Evolutionary conservation across 23 red algal species (phyloP).

Genomic region (Gracilaria caudata): DNA sequence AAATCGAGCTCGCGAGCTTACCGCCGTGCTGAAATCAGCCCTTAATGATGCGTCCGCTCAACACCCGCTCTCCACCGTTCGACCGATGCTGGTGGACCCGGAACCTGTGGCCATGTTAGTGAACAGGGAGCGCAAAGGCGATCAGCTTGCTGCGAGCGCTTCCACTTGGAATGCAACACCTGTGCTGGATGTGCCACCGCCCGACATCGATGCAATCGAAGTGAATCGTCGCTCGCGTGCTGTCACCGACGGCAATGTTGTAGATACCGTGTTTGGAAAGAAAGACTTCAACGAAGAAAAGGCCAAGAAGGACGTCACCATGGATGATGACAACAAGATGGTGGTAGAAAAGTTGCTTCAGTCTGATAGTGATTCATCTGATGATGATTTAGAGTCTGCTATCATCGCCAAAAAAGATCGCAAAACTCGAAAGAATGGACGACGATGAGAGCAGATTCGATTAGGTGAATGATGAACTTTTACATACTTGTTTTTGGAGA

Average conservation of each 20-base stretch:
- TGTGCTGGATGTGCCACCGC: constrained; percentile 19
- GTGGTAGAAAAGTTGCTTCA: constrained; percentile 5
- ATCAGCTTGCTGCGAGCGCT: background rate
- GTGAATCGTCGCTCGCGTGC: background rate
- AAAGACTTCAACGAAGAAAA: background rate
- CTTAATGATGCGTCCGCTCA: constrained; percentile 45
- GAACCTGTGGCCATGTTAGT: constrained; percentile 33
- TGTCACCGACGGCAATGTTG: background rate
- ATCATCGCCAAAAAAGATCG: constrained; percentile 19
- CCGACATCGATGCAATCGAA: constrained; percentile 16
- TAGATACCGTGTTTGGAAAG: background rate
- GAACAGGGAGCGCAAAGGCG: background rate
- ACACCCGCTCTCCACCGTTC: constrained; percentile 46
- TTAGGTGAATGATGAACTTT: background rate
- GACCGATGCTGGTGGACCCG: constrained; percentile 55
- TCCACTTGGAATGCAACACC: constrained; percentile 64
- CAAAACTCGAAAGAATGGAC: background rate
- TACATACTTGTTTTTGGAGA: background rate
- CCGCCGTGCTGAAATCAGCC: constrained; percentile 19
- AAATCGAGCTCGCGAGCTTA: constrained; percentile 31
- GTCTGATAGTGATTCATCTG: constrained; percentile 45
- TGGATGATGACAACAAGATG: constrained; percentile 33
- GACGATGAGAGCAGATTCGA: background rate
- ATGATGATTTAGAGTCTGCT: constrained; percentile 42
- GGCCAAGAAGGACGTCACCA: background rate